A percentile compares a stretch with the other conserved stretches of the same genome.
These are phyloP conservation scores for Calycina marina DNA, from an alignment of 2,329 filamentous ascomycete genomes.

Conservation along the genomic window DNA sequence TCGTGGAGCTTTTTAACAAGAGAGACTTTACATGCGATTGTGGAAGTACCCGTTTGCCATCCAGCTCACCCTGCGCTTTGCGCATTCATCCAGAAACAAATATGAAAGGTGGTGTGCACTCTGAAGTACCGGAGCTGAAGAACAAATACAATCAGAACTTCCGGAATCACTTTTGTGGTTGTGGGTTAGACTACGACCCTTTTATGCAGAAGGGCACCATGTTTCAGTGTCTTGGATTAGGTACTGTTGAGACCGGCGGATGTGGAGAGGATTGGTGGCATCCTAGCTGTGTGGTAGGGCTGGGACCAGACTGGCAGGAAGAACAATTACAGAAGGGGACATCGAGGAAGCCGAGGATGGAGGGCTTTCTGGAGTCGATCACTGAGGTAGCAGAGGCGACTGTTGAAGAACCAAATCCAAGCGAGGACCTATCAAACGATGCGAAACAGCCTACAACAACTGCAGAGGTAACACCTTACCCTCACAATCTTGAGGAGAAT, in stretches of 20 bases:
- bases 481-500: conserved; percentile 23
- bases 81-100: conserved; percentile 61
- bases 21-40: conserved; percentile 95
- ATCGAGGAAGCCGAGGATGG: conserved; percentile 20
- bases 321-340: conserved; percentile 26
- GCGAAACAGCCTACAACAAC: conserved; percentile 8
- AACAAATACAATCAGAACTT: conserved; percentile 98
- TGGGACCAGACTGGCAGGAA: conserved; percentile 60
- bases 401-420: conserved; percentile 9
- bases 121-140: conserved; percentile 52
- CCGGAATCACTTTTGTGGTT: conserved; percentile 81
- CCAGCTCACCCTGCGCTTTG: conserved; percentile 58
- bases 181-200: conserved; percentile 74
- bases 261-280: conserved; percentile 99
- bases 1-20: conserved; percentile 94
- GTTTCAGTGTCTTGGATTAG: conserved; percentile 90
- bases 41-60: conserved; percentile 62
- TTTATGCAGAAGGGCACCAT: conserved; percentile 88
- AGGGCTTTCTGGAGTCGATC: conserved; percentile 31
- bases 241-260: conserved; percentile 64
- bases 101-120: conserved; percentile 60
- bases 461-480: conserved; percentile 16
- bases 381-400: conserved; percentile 31
- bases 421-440: conserved; percentile 1
- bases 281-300: conserved; percentile 75